These are phyloP conservation scores for Herpetospermum pedunculosum DNA, from an alignment of 306 rosid species.

Conservation along the genomic window DNA sequence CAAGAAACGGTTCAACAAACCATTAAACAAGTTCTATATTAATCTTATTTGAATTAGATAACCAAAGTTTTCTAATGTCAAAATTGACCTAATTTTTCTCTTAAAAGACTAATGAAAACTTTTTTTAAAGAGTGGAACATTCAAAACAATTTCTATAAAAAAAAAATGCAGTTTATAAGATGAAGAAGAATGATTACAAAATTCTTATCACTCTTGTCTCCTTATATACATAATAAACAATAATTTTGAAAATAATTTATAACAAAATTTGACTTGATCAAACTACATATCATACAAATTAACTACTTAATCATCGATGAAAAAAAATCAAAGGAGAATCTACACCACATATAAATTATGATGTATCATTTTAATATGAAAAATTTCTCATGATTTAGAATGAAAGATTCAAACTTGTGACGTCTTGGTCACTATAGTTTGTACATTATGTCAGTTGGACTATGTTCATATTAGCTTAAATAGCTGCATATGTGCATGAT, in stretches of 20 bases:
- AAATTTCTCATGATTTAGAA: too few relatives aligned
- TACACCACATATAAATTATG: background rate
- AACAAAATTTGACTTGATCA: background rate
- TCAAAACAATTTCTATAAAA: background rate
- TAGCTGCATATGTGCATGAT: too few relatives aligned
- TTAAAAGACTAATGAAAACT: background rate
- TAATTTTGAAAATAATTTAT: background rate
- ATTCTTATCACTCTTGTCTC: background rate
- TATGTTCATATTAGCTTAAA: too few relatives aligned
- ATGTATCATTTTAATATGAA: background rate
- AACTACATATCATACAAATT: background rate
- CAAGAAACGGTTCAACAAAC: background rate
- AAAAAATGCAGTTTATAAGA: background rate
- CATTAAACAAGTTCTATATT: background rate
- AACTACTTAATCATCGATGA: background rate
- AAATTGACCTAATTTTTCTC: background rate
- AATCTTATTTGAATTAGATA: background rate
- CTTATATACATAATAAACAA: background rate
- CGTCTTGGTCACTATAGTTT: too few relatives aligned
- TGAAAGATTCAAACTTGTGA: too few relatives aligned
- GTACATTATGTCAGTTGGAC: too few relatives aligned
- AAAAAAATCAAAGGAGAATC: background rate
- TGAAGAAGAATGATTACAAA: background rate
- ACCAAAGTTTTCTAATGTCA: too few relatives aligned
- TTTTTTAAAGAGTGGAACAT: background rate